Percentiles rank a stretch among this genome's conserved stretches.
These are phyloP conservation scores for Picea sitchensis DNA, from an alignment of 75 land plant genomes.

Conservation along the genomic window DNA sequence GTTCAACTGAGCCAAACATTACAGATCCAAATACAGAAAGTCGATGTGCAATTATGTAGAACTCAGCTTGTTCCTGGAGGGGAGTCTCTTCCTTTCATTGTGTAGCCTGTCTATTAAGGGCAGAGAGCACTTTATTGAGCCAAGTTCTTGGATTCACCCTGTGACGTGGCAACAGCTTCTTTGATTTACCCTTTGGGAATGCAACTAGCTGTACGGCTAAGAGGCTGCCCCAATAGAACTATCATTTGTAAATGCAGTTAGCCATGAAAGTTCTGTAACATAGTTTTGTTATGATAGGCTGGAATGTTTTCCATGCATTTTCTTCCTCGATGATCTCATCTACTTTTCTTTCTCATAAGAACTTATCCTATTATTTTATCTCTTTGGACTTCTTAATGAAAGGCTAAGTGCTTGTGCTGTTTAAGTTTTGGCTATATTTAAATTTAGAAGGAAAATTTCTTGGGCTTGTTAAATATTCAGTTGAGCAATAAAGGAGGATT, in stretches of 20 bases:
- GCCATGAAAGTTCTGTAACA: constrained; percentile 4
- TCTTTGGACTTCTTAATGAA: too few species aligned
- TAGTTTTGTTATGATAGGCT: background rate
- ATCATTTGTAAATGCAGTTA: background rate
- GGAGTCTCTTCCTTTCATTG: background rate
- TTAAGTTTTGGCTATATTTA: too few species aligned
- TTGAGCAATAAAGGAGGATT: too few species aligned
- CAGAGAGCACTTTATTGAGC: background rate
- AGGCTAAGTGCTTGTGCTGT: too few species aligned
- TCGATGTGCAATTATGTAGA: constrained; percentile 5
- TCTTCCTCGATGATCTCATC: too few species aligned
- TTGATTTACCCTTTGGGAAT: background rate
- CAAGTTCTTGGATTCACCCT: background rate
- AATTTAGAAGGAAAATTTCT: too few species aligned
- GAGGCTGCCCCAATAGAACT: background rate
- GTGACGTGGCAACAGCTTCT: too few species aligned
- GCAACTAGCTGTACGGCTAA: background rate
- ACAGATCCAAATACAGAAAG: background rate
- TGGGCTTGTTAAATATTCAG: too few species aligned
- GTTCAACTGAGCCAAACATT: constrained; percentile 10
- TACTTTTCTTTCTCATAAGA: too few species aligned
- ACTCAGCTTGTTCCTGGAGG: background rate
- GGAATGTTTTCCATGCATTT: too few species aligned
- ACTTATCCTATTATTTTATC: too few species aligned
- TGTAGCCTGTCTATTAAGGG: background rate